phyloP scores from a whole-genome alignment of 805 yeast species.

The Maudiozyma barnettii region DNA sequence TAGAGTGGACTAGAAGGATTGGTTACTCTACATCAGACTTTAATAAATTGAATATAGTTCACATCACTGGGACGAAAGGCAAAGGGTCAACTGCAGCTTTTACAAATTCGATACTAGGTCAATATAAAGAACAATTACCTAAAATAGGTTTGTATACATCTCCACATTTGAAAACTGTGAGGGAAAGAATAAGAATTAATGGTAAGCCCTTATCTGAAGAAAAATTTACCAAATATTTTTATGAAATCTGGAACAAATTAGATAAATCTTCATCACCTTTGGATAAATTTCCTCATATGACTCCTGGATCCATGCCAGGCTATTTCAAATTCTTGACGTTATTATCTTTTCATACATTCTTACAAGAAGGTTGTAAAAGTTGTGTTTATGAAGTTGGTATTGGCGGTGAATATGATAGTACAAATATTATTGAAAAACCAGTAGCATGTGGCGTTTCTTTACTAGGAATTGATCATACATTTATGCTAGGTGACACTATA shows the following conservation, averaged over 20 bases:
- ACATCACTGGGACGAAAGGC: constrained; percentile 96
- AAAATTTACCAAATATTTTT: constrained; percentile 78
- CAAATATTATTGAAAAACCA: constrained; percentile 75
- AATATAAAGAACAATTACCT: constrained; percentile 37
- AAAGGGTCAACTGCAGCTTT: constrained; percentile 98
- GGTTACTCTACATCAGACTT: constrained; percentile 62
- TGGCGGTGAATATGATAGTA: constrained; percentile 96
- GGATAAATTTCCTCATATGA: constrained; percentile 61
- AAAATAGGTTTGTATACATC: constrained; percentile 92
- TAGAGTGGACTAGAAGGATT: constrained; percentile 63
- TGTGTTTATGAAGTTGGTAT: constrained; percentile 97
- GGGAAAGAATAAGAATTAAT: constrained; percentile 83
- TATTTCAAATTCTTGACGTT: constrained; percentile 87
- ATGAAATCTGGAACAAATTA: constrained; percentile 85
- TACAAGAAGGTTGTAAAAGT: constrained; percentile 81
- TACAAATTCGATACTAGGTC: constrained; percentile 65
- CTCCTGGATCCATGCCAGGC: constrained; percentile 70
- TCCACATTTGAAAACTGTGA: constrained; percentile 86
- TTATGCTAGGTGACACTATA: constrained; percentile 77
- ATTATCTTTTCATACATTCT: constrained; percentile 81
- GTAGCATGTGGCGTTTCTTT: constrained; percentile 78
- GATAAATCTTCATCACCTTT: constrained; percentile 47
- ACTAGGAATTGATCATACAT: constrained; percentile 86
- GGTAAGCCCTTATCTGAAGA: constrained; percentile 78
- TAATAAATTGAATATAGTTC: constrained; percentile 68